phyloP scores from a whole-genome alignment of 768 basidiomycete genomes.

The Mycena latifolia region DNA sequence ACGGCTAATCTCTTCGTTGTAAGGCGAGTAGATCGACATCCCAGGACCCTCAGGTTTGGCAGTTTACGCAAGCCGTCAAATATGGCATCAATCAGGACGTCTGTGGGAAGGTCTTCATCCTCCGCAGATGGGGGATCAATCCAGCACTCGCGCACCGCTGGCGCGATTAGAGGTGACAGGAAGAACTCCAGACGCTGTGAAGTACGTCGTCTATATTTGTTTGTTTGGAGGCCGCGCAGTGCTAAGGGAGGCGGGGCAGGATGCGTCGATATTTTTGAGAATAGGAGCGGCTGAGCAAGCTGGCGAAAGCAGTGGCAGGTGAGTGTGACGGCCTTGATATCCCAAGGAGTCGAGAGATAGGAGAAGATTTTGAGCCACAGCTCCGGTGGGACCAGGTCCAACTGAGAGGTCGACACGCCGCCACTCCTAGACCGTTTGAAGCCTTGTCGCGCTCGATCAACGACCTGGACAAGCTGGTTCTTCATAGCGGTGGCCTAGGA shows the following conservation, averaged over 20 bases:
- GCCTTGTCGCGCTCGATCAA: constrained; percentile 34
- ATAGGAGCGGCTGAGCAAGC: constrained; percentile 33
- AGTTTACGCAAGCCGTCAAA: constrained; percentile 33
- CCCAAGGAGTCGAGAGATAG: constrained; percentile 20
- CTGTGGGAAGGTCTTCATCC: constrained; percentile 34
- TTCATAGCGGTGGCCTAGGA: constrained; percentile 25
- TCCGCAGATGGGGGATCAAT: constrained; percentile 32
- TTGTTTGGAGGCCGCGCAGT: constrained; percentile 16
- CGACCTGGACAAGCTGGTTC: constrained; percentile 35
- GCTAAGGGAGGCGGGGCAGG: constrained; percentile 10
- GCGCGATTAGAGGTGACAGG: constrained; percentile 30
- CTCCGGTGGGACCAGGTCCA: constrained; percentile 25
- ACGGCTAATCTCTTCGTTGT: constrained; percentile 21
- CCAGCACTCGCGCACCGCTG: constrained; percentile 35
- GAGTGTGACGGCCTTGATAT: constrained; percentile 26
- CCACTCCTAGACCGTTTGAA: constrained; percentile 36
- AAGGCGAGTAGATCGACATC: constrained; percentile 25
- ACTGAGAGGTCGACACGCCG: constrained; percentile 5
- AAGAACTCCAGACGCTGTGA: constrained; percentile 33
- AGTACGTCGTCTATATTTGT: constrained; percentile 27
- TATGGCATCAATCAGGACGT: constrained; percentile 34
- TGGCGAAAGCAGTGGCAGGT: constrained; percentile 33
- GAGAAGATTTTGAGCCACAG: constrained; percentile 32
- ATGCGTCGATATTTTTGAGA: constrained; percentile 30
- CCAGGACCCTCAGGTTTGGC: constrained; percentile 30